phyloP scores from a whole-genome alignment of 164 flowering plant genomes.

The Brasenia schreberi region DNA sequence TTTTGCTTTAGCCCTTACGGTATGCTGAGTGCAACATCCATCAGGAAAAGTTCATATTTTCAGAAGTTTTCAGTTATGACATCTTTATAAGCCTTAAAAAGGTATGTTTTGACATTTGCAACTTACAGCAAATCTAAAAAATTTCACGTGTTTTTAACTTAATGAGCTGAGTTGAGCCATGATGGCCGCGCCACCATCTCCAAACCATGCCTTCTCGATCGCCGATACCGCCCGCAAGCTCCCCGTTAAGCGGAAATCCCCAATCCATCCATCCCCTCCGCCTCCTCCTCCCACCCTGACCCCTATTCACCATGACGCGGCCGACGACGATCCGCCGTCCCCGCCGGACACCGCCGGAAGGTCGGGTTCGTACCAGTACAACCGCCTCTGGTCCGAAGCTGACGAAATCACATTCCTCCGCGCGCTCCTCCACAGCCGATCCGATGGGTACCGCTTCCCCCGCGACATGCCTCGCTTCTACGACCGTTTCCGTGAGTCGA shows the following conservation, averaged over 20 bases:
- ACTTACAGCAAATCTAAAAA: too few species aligned
- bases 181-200: too few species aligned
- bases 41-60: too few species aligned
- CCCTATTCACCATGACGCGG: background rate
- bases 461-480: constrained; percentile 43
- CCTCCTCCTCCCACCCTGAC: background rate
- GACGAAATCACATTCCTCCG: constrained; percentile 57
- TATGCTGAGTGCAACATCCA: too few species aligned
- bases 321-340: background rate
- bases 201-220: background rate
- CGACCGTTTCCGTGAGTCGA: constrained; percentile 30
- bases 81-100: too few species aligned
- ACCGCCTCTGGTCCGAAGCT: constrained; percentile 51
- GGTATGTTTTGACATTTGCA: too few species aligned
- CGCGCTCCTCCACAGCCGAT: constrained; percentile 33
- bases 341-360: background rate
- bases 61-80: too few species aligned
- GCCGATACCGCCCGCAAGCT: background rate
- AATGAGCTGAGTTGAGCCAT: too few species aligned
- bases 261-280: background rate
- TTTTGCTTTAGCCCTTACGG: too few species aligned
- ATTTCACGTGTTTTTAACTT: too few species aligned
- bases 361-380: background rate
- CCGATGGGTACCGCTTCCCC: constrained; percentile 32
- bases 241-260: background rate